These are phyloP conservation scores for Pestalotiopsis sp. DNA, from an alignment of 2,329 filamentous ascomycete genomes.

Conservation along the genomic window DNA sequence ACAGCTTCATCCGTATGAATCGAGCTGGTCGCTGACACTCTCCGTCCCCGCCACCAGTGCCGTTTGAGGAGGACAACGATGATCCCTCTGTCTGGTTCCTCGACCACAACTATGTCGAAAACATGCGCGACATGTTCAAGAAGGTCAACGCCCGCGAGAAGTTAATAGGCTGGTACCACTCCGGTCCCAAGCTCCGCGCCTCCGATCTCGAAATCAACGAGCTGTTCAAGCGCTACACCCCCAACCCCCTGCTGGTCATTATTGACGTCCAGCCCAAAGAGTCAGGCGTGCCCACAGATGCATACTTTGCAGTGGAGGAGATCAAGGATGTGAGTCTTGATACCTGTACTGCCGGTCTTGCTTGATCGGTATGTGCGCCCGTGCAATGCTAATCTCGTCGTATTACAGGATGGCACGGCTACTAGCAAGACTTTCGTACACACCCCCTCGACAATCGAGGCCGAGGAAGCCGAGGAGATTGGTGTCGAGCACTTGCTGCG, in stretches of 20 bases:
- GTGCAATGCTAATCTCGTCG: background rate
- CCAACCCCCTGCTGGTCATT: constrained; percentile 94
- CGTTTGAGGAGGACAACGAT: constrained; percentile 98
- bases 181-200: constrained; percentile 92
- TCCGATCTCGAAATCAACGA: constrained; percentile 99
- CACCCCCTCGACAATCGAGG: constrained; percentile 97
- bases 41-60: constrained; percentile 60
- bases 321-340: constrained; percentile 88
- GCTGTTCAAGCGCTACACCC: constrained; percentile 98
- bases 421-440: constrained; percentile 98
- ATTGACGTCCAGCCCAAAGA: constrained; percentile 99
- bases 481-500: constrained; percentile 96
- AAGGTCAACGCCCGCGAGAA: constrained; percentile 99
- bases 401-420: constrained; percentile 84
- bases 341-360: background rate
- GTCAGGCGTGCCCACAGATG: constrained; percentile 95
- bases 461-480: constrained; percentile 98
- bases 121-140: constrained; percentile 99
- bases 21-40: background rate
- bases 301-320: constrained; percentile 98
- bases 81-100: constrained; percentile 99
- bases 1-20: constrained; percentile 17
- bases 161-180: constrained; percentile 99
- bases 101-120: constrained; percentile 99
- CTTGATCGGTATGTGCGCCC: background rate